Conservation (phyloP, 441 rosid genomes). For the Corymbia calophylla region DNA sequence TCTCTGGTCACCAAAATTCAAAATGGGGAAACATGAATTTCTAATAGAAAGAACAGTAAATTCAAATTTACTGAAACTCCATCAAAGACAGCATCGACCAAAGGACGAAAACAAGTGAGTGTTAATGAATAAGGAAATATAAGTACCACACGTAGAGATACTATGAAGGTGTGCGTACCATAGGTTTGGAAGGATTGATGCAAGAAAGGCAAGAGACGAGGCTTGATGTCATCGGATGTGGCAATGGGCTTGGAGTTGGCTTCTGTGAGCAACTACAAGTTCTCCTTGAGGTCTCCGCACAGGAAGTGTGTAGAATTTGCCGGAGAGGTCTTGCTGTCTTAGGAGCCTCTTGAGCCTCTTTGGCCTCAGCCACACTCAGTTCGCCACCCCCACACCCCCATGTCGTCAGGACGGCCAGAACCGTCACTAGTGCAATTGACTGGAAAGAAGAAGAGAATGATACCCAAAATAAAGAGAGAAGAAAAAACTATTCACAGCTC, state of each 20-base stretch:
- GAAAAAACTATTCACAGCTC: too few relatives aligned
- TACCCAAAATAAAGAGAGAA: neutral
- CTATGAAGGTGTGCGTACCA: neutral
- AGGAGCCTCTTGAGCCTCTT: neutral
- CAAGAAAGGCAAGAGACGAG: neutral
- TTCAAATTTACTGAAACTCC: neutral
- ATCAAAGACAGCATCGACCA: neutral
- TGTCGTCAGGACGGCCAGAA: neutral
- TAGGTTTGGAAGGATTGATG: neutral
- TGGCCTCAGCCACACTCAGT: neutral
- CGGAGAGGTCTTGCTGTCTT: neutral
- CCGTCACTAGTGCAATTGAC: neutral
- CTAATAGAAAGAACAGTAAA: neutral
- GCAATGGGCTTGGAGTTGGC: neutral
- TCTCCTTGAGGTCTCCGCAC: neutral
- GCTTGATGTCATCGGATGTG: neutral
- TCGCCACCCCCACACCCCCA: neutral
- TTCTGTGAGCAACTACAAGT: neutral
- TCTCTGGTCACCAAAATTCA: neutral
- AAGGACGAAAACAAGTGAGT: conserved; percentile 11
- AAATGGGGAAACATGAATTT: neutral
- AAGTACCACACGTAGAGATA: neutral
- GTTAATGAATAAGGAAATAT: neutral
- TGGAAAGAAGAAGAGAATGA: neutral
- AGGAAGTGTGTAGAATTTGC: neutral